A percentile compares a stretch with the other conserved stretches of the same genome.
These are phyloP conservation scores for Pleurotus eryngii DNA, from an alignment of 768 basidiomycete species.

Conservation along the genomic window DNA sequence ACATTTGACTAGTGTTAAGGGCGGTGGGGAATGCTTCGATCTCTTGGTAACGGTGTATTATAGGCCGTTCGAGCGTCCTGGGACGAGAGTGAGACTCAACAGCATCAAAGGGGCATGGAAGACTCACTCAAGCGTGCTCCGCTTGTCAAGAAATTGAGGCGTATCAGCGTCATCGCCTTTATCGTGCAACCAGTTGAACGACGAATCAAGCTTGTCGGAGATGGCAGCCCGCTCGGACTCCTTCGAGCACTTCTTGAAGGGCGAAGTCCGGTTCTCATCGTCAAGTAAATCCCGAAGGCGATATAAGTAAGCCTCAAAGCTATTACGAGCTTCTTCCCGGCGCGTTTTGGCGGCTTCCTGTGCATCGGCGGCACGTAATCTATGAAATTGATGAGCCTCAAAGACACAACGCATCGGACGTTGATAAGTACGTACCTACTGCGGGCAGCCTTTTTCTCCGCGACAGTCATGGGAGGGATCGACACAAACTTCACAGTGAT, in stretches of 20 bases:
- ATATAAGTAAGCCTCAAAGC: slow-evolving; percentile 92
- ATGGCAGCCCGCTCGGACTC: slow-evolving; percentile 67
- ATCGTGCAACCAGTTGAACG: slow-evolving; percentile 80
- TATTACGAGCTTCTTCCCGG: slow-evolving; percentile 88
- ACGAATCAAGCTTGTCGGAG: slow-evolving; percentile 62
- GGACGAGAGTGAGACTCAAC: neutral
- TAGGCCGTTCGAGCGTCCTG: slow-evolving; percentile 76
- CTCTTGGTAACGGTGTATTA: slow-evolving; percentile 87
- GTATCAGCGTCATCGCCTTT: slow-evolving; percentile 82
- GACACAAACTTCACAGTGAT: slow-evolving; percentile 62
- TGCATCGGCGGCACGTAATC: slow-evolving; percentile 74
- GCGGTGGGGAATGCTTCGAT: slow-evolving; percentile 81
- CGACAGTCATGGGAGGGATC: slow-evolving; percentile 70
- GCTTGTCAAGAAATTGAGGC: slow-evolving; percentile 68
- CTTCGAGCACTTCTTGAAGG: slow-evolving; percentile 85
- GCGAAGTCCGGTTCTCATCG: slow-evolving; percentile 59
- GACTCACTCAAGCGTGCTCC: slow-evolving; percentile 80
- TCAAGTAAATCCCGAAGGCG: slow-evolving; percentile 79
- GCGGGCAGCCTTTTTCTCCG: slow-evolving; percentile 72
- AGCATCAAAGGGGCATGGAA: neutral
- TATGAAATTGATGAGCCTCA: slow-evolving; percentile 22
- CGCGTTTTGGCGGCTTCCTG: slow-evolving; percentile 74
- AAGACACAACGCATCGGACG: slow-evolving; percentile 4
- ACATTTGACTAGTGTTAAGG: slow-evolving; percentile 79
- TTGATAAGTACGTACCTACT: slow-evolving; percentile 52